Evolutionary conservation across 2,329 filamentous ascomycete species (phyloP).

Genomic region (Decorospora gaudefroyi): DNA sequence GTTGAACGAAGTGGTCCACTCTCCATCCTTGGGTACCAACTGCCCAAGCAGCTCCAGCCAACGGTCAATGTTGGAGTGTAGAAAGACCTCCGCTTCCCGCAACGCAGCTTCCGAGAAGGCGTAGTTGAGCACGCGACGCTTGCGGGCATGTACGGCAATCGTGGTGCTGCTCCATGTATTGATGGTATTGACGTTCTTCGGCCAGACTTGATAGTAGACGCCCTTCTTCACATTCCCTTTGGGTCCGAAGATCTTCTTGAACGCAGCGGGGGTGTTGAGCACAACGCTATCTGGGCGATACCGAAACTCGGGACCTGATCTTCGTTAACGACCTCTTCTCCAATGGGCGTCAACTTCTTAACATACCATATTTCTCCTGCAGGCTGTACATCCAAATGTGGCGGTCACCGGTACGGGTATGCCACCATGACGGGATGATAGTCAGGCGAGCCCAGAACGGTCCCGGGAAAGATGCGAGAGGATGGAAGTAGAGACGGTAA

Average conservation of each 20-base stretch:
- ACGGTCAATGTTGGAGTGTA: slow-evolving; percentile 35
- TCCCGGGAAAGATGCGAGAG: slow-evolving; percentile 29
- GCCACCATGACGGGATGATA: slow-evolving; percentile 53
- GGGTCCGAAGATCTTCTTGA: slow-evolving; percentile 53
- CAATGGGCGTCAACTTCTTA: background rate
- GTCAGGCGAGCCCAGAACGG: slow-evolving; percentile 33
- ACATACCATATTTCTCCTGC: slow-evolving; percentile 69
- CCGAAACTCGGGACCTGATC: slow-evolving; percentile 53
- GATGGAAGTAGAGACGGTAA: slow-evolving; percentile 29
- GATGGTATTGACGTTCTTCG: slow-evolving; percentile 39
- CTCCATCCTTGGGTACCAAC: slow-evolving; percentile 12
- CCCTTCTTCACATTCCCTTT: slow-evolving; percentile 53
- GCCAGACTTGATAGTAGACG: slow-evolving; percentile 51
- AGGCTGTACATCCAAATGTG: slow-evolving; percentile 72
- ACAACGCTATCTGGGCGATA: slow-evolving; percentile 75
- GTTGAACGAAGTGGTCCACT: slow-evolving; percentile 21
- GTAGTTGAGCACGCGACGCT: slow-evolving; percentile 48
- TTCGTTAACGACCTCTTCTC: background rate
- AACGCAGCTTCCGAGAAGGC: slow-evolving; percentile 50
- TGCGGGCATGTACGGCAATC: slow-evolving; percentile 44
- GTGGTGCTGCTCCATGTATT: slow-evolving; percentile 45
- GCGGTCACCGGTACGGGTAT: slow-evolving; percentile 71
- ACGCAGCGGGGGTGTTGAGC: slow-evolving; percentile 66
- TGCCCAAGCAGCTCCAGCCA: slow-evolving; percentile 28
- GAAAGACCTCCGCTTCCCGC: slow-evolving; percentile 47